These are phyloP conservation scores for Rosa multiflora DNA, from an alignment of 306 rosid species.

Conservation along the genomic window DNA sequence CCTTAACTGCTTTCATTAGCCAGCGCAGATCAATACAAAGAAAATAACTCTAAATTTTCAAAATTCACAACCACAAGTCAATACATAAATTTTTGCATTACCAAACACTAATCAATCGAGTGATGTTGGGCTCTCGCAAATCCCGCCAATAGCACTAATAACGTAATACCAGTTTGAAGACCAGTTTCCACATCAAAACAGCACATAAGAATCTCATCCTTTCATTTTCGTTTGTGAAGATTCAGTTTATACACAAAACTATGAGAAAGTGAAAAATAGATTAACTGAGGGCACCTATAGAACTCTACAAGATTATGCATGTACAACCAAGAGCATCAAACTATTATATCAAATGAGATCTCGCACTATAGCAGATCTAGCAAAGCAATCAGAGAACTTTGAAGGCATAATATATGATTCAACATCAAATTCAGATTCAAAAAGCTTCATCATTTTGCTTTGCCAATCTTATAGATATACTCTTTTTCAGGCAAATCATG, in stretches of 20 bases:
- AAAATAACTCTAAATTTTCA: neutral
- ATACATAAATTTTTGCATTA: too few relatives aligned
- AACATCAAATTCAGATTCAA: slow-evolving; percentile 35
- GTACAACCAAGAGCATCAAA: neutral
- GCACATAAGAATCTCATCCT: too few relatives aligned
- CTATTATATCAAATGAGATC: neutral
- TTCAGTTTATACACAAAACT: too few relatives aligned
- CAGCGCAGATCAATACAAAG: neutral
- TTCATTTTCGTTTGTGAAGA: too few relatives aligned
- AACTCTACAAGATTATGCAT: neutral
- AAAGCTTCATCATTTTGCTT: slow-evolving; percentile 33
- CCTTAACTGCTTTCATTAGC: neutral
- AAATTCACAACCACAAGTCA: neutral
- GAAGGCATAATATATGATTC: slow-evolving; percentile 39
- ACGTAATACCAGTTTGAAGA: neutral
- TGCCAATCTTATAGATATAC: slow-evolving; percentile 6
- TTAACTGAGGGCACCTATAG: neutral
- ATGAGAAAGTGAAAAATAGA: neutral
- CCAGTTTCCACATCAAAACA: neutral
- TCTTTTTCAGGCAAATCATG: slow-evolving; percentile 12
- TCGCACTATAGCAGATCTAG: neutral
- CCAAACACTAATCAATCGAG: too few relatives aligned
- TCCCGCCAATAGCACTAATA: too few relatives aligned
- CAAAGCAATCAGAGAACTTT: slow-evolving; percentile 60
- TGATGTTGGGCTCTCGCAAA: too few relatives aligned